Evolutionary conservation across 192 early-diverging fungal genomes (phyloP).

Genomic region (Paraglomus brasilianum): DNA sequence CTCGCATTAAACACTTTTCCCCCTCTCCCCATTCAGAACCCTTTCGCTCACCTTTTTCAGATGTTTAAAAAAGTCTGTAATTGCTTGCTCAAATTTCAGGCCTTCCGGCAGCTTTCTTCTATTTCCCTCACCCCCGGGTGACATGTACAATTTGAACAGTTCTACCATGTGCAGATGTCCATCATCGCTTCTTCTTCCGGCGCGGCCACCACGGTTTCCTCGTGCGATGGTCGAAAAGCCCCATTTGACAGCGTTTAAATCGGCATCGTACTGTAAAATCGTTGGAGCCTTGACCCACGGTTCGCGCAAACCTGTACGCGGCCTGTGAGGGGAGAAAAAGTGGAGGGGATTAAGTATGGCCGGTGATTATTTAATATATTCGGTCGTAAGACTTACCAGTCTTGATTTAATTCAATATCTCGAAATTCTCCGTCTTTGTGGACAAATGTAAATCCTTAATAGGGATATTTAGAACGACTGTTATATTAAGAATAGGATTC

Average conservation of each 20-base stretch:
- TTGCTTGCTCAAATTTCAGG: constrained; percentile 8
- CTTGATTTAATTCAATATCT: no score
- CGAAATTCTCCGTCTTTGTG: no score
- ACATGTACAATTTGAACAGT: constrained; percentile 28
- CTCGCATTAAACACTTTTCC: no score
- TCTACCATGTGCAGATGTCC: background rate
- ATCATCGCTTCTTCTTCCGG: background rate
- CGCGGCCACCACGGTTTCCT: background rate
- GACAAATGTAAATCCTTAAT: no score
- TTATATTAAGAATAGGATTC: no score
- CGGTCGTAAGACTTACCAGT: no score
- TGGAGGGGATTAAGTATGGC: no score
- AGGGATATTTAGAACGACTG: no score
- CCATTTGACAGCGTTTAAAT: constrained; percentile 1
- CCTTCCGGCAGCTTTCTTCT: constrained; percentile 9
- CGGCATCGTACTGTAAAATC: constrained; percentile 11
- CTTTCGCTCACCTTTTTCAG: background rate
- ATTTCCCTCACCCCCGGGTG: background rate
- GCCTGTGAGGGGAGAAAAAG: no score
- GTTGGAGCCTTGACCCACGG: constrained; percentile 18
- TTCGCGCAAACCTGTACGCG: background rate
- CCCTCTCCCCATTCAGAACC: background rate
- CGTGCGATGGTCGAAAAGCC: constrained; percentile 2
- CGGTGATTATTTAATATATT: no score
- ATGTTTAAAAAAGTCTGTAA: constrained; percentile 15